Evolutionary conservation across 2,329 filamentous ascomycete species (phyloP).

Genomic region (Pseudogymnoascus sp.): DNA sequence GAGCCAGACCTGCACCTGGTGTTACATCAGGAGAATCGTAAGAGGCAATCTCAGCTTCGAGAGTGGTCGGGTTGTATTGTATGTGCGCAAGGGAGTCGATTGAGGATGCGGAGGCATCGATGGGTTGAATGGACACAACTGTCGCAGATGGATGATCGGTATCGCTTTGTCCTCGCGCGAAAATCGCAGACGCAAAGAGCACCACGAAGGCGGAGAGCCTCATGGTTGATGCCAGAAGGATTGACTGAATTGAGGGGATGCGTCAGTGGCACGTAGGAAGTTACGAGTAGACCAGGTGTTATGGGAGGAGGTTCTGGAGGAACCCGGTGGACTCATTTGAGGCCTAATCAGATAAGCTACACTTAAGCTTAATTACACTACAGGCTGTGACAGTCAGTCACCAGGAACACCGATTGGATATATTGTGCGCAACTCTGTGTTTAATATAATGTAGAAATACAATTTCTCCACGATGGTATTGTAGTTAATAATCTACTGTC

Average conservation of each 20-base stretch:
- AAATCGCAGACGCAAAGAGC: background rate
- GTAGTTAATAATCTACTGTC: background rate
- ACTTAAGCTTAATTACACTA: conserved; percentile 6
- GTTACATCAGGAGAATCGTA: conserved; percentile 50
- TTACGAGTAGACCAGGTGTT: background rate
- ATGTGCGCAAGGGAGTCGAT: conserved; percentile 47
- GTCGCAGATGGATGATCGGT: background rate
- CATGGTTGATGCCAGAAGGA: background rate
- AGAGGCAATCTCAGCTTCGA: conserved; percentile 38
- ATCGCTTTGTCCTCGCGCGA: conserved; percentile 1
- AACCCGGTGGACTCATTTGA: background rate
- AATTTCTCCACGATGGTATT: background rate
- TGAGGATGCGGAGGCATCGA: conserved; percentile 30
- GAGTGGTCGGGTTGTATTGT: conserved; percentile 41
- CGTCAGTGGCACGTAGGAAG: background rate
- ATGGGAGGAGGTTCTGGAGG: background rate
- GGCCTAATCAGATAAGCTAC: conserved; percentile 3
- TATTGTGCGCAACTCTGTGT: background rate
- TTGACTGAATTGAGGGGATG: background rate
- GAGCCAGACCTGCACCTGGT: conserved; percentile 38
- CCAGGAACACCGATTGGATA: background rate
- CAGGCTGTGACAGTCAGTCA: background rate
- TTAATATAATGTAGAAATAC: background rate
- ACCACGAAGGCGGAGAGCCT: background rate
- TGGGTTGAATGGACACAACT: conserved; percentile 23